Base-by-base conservation (phyloP, 208 protist species). In the Trypanosoma caninum region DNA sequence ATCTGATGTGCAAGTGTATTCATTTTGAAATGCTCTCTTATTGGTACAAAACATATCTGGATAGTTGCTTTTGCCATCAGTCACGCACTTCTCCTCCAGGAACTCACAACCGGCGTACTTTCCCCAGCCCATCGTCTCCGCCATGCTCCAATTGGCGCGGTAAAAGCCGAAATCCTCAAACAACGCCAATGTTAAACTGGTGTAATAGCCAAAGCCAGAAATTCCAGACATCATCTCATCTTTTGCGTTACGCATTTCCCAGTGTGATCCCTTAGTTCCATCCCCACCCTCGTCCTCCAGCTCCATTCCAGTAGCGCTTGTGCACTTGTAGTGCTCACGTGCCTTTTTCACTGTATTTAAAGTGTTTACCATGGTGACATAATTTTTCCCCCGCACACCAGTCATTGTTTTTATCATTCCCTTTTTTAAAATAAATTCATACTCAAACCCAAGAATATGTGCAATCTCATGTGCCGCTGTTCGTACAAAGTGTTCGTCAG, bases 91-190 rank as follows among this genome's bases (percentile, higher is more conserved):
- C 27, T 69, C 40, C 10, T 61, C 25, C 18, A 74, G 16, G 10
- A 80, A 61, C 1, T 25, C 31, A 25, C 69, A 76, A 2, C 74
- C 74, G n/a, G 48, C 33, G 23, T 61, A 42, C 13, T 56, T 51
- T 25, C 74, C 74, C 69, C 69, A 80, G 4, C 13, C 11, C 60
- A 76, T 59, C 31, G 18, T 20, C 35, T 80, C 74, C 13, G 55
- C 74, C 38, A 58, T 69, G 0, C 45, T 34, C 37, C 48, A 80
- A 41, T 65, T 53, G 16, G 58, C 74, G 22, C 57, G 3, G 40
- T 76, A 80, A 65, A 64, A 73, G n/a, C 63, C 59, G 37, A 66
- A 56, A 38, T 76, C 69, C 33, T 72, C 51, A 52, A 80, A 72
- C 8, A 46, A 41, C 20, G 68, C 63, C 44, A 80, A 65, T 0